Evolutionary conservation across 306 rosid genomes (phyloP), one percentile per base, ranked within the genome.

Genomic region (Cajanus cajan): DNA sequence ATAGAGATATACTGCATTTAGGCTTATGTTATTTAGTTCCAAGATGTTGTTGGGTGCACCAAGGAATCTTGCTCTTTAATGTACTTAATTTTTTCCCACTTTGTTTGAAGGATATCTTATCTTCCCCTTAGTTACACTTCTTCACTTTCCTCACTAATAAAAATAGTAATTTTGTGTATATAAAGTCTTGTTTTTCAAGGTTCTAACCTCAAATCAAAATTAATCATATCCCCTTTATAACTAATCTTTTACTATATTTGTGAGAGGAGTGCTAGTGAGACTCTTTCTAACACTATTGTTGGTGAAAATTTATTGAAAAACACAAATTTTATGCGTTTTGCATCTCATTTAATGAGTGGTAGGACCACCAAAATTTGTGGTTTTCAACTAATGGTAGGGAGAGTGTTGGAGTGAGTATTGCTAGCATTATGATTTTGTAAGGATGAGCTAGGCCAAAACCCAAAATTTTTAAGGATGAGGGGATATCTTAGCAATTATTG

Each of bases 21-120:
- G 64, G 71, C 31, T 48, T 43, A 6, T 71, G 69, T 41, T 82
- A 64, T 21, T 77, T 39, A 71, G 22, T 65, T 59, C 43, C 66
- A 50, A 37, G 39, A 21, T 19, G 59, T 39, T 62, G 68, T 48
- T 76, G 34, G 12, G 43, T 36, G 57, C 57, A 33, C 21, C 13
- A 8, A 61, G n/a, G 36, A 76, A 82, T 70, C 40, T 25, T 69
- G 25, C 47, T 25, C 25, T 44, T 14, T 8, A 8, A 25, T 8
- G 31, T 16, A 5, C 43, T 31, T 48, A 7, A 12, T 3, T 25
- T 14, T 44, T 44, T n/a, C 16, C 10, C 48, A 16, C 47, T 68
- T 24, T 4, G 7, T 43, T 68, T 16, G 21, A 4, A 59, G 55
- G 8, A 12, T 21, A 21, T 54, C 61, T 21, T 21, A 10, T 54